These are phyloP conservation scores for Tuber magnatum DNA, from an alignment of 495 filamentous ascomycete genomes.

Conservation along the genomic window DNA sequence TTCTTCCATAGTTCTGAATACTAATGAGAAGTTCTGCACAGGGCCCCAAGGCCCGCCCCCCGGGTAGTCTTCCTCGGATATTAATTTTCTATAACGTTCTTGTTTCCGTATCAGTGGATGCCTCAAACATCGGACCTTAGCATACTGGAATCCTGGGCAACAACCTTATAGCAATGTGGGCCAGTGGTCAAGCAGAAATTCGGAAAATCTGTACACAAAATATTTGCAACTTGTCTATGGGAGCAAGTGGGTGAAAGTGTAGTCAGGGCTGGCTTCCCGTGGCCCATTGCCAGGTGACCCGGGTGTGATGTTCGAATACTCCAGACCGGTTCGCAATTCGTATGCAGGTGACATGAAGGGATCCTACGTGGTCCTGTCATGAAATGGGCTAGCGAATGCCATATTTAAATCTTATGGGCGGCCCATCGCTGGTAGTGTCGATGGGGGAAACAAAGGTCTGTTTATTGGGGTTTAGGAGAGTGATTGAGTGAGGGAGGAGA, in stretches of 20 bases:
- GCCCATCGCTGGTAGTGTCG: not conserved
- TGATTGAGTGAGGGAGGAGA: not conserved
- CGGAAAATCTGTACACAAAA: not conserved
- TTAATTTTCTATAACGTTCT: not conserved
- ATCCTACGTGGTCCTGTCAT: conserved; percentile 3
- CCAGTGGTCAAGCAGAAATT: not conserved
- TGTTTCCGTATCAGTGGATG: not conserved
- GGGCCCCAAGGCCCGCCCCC: not conserved
- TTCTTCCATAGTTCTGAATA: not conserved
- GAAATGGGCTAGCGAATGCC: not conserved
- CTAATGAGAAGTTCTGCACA: not conserved
- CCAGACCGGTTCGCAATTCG: not conserved
- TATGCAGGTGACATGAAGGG: not conserved
- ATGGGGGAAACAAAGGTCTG: not conserved
- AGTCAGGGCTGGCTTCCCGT: not conserved
- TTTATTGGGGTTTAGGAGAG: not conserved
- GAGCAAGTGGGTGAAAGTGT: not conserved
- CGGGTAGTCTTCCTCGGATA: not conserved
- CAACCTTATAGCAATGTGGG: not conserved
- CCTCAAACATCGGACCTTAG: not conserved
- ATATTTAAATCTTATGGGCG: not conserved
- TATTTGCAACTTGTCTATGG: not conserved
- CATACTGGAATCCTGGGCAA: not conserved
- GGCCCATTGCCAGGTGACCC: not conserved
- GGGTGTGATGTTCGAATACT: not conserved